Base-by-base conservation (phyloP, 495 filamentous ascomycete species). In the Penicillium daleae region DNA sequence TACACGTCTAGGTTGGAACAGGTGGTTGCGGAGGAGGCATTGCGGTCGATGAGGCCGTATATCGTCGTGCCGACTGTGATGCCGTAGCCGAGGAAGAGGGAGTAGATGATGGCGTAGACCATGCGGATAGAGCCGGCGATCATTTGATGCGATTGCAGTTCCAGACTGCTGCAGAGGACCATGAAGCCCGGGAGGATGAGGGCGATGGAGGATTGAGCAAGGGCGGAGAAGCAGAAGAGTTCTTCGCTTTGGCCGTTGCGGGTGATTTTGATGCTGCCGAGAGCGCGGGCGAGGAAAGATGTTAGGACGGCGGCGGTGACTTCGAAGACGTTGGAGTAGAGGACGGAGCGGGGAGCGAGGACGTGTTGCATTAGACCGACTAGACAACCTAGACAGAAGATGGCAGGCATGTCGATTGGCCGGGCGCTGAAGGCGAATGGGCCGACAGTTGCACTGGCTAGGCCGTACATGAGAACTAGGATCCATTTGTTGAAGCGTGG, bases 91-190 rank as follows among this genome's bases (percentile, higher is more conserved):
- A 98, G 87, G 76, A 97, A 97, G 1, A 97, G 82, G 0, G 93
- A 94, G 74, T 97, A 97, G 61, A 97, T 94, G 63, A 97, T 89
- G 9, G 92, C 90, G 69, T 97, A 97, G 1, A 98, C 91, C 90
- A 97, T 94, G 46, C 94, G 91, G 35, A 97, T 91, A 10, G 91
- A 93, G 3, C 94, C 94, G 26, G 94, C 92, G 21, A 97, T 90
- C 55, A 98, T 89, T 62, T 90, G 88, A 53, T 87, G 84, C 3
- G 90, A 94, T 73, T 97, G 94, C 13, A 98, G 84, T 76, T 98
- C 94, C 27, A 98, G 83, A 66, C 86, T 88, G 49, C 87, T 89
- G 71, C 90, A 92, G 42, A 96, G 80, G 12, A 96, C 90, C 57
- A 89, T 88, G 72, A 92, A 95, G 13, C 94, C 94, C 0, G 94